Evolutionary conservation across 2,329 filamentous ascomycete genomes (phyloP), one percentile per base, ranked within the genome.

Genomic region (Trematosphaeria pertusa): DNA sequence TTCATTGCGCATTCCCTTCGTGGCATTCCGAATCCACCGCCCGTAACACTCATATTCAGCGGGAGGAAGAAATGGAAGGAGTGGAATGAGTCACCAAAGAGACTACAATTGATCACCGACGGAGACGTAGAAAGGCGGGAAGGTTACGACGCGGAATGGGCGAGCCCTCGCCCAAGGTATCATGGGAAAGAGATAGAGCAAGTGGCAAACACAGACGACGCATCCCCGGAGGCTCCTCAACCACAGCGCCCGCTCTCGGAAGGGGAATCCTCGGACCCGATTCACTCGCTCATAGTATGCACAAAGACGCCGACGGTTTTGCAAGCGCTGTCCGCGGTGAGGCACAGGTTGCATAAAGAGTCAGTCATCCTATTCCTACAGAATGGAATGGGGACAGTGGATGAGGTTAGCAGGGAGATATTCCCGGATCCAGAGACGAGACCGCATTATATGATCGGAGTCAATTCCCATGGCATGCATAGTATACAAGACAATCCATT

Each of bases 321-420:
- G n/a, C 74, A 80, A 1, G 87, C 88, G 31, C 71, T 96, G 11
- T 75, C 81, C 5, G 72, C 81, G 1, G 82, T 96, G 41, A 79
- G 86, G 2, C 80, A 84, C 52, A 82, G 89, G 8, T 73, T 95
- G n/a, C 79, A 82, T 33, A 75, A 81, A 2, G 75, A 84, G 20
- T 90, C 87, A 1, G 88, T 89, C 0, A 81, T 96, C 6, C 84
- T 88, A 48, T 81, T 96, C 44, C 70, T 95, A 45, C 87, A 91
- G 46, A 89, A 93, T 52, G 91, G 92, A 1, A 83, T 97, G 71
- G 93, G 94, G 0, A 76, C 91, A 1, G 78, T 91, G n/a, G 91
- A 97, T 37, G 81, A 86, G 37, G 79, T 97, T 31, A 91, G 90
- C 59, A 72, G 80, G 24, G 71, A 80, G 9, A 70, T 95, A 20